These are phyloP conservation scores for Tulasnella sp. DNA, from an alignment of 768 basidiomycete genomes.

Conservation along the genomic window DNA sequence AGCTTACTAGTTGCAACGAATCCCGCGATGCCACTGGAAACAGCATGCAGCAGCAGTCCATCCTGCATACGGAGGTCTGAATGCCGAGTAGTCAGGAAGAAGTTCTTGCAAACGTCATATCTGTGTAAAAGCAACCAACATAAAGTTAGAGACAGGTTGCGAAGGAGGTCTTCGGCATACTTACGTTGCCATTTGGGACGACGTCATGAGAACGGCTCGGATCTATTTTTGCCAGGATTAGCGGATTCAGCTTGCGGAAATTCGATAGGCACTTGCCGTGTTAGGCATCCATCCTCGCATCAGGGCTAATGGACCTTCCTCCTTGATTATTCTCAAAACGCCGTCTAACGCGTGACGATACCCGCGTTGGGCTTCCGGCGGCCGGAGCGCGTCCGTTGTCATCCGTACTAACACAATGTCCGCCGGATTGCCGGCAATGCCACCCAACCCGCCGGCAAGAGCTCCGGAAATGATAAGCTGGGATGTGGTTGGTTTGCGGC, in stretches of 20 bases:
- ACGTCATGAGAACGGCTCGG: conserved; percentile 15
- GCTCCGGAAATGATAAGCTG: conserved; percentile 14
- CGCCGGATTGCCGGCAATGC: conserved; percentile 16
- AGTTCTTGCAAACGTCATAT: conserved; percentile 10
- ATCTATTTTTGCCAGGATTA: background rate
- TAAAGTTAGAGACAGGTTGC: background rate
- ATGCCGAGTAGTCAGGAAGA: conserved; percentile 3
- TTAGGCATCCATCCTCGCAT: conserved; percentile 10
- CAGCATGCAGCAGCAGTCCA: conserved; percentile 12
- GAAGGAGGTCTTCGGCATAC: background rate
- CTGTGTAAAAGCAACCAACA: background rate
- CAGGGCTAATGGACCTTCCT: conserved; percentile 13
- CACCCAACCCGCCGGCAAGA: conserved; percentile 14
- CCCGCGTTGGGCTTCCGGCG: conserved; percentile 9
- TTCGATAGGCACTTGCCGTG: background rate
- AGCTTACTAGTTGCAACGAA: conserved; percentile 13
- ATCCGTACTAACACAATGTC: conserved; percentile 17
- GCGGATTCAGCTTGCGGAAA: background rate
- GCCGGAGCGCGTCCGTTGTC: conserved; percentile 13
- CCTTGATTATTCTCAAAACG: conserved; percentile 14
- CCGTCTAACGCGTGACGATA: conserved; percentile 15
- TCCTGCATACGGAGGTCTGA: conserved; percentile 11
- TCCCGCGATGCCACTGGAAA: conserved; percentile 10
- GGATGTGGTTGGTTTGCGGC: conserved; percentile 12
- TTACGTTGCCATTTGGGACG: conserved; percentile 16